Evolutionary conservation across 1,139 yeast species (phyloP).

Genomic region (Hemisphaericaspora subhashii): DNA sequence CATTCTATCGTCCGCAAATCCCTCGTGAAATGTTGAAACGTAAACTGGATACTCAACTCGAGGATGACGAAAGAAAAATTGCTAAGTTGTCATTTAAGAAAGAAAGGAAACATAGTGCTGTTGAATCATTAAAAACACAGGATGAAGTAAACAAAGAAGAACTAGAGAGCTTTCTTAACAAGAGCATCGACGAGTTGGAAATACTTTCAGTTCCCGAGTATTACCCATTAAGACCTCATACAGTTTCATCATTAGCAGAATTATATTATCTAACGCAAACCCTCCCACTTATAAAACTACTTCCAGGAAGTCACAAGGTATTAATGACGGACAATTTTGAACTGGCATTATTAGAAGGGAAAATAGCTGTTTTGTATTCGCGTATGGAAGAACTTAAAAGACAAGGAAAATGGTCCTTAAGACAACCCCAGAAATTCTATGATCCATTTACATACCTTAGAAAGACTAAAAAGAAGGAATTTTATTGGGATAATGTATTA

Average conservation of each 20-base stretch:
- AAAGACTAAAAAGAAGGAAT: conserved; percentile 29
- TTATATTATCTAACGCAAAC: conserved; percentile 86
- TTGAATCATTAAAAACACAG: conserved; percentile 22
- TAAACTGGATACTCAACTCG: conserved; percentile 9
- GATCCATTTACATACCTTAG: conserved; percentile 59
- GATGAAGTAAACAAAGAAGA: conserved; percentile 23
- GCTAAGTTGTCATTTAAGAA: conserved; percentile 5
- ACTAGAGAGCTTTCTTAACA: conserved; percentile 23
- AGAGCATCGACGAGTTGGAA: conserved; percentile 34
- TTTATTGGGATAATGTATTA: conserved; percentile 75
- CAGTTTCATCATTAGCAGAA: conserved; percentile 73
- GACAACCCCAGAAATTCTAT: conserved; percentile 72
- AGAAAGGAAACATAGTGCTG: conserved; percentile 13
- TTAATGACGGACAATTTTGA: conserved; percentile 84
- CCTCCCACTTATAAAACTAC: conserved; percentile 73
- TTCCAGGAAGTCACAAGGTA: conserved; percentile 85
- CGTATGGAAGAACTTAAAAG: conserved; percentile 90
- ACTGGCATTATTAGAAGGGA: conserved; percentile 86
- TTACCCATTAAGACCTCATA: conserved; percentile 43
- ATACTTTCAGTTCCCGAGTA: conserved; percentile 44
- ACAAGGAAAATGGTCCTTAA: conserved; percentile 85
- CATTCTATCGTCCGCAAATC: conserved; percentile 13
- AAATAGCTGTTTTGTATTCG: conserved; percentile 86
- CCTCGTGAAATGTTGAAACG: conserved; percentile 11
- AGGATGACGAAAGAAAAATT: conserved; percentile 6